Conservation (phyloP, 257 asterid genomes). For the Nyctanthes arbortristis region DNA sequence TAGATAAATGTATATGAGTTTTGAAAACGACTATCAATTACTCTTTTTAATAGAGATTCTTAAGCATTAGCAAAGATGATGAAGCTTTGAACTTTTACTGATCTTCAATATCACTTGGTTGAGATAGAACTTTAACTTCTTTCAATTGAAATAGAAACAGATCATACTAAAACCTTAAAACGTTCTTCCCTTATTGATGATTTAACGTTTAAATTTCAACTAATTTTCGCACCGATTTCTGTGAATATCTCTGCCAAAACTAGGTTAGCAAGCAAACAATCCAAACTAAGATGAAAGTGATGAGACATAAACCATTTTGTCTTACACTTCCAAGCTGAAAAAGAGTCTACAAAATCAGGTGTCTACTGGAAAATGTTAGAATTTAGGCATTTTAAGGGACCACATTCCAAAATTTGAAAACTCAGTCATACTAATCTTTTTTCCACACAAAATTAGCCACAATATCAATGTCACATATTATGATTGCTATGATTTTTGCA, state of each 20-base stretch:
- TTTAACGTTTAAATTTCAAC: too few relatives aligned
- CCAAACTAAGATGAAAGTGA: neutral
- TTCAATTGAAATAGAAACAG: too few relatives aligned
- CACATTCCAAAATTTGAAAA: constrained; percentile 24
- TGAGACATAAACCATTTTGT: constrained; percentile 4
- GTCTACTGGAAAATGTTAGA: constrained; percentile 33
- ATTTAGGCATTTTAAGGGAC: constrained; percentile 36
- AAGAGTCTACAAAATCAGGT: constrained; percentile 33
- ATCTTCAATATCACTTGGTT: too few relatives aligned
- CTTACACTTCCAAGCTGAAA: constrained; percentile 26
- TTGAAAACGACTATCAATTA: too few relatives aligned
- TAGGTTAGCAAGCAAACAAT: constrained; percentile 2
- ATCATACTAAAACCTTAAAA: too few relatives aligned
- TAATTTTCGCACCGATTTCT: neutral
- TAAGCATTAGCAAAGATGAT: too few relatives aligned
- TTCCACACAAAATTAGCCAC: neutral
- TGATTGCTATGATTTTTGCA: constrained; percentile 11
- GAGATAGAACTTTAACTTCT: too few relatives aligned
- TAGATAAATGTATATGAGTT: too few relatives aligned
- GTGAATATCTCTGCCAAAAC: neutral
- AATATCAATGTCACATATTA: neutral
- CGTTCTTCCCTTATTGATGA: too few relatives aligned
- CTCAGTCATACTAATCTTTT: constrained; percentile 28
- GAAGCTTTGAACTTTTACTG: too few relatives aligned
- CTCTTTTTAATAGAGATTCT: too few relatives aligned